Conservation (phyloP, 2,329 filamentous ascomycete genomes). For the Epichloe amarillans region DNA sequence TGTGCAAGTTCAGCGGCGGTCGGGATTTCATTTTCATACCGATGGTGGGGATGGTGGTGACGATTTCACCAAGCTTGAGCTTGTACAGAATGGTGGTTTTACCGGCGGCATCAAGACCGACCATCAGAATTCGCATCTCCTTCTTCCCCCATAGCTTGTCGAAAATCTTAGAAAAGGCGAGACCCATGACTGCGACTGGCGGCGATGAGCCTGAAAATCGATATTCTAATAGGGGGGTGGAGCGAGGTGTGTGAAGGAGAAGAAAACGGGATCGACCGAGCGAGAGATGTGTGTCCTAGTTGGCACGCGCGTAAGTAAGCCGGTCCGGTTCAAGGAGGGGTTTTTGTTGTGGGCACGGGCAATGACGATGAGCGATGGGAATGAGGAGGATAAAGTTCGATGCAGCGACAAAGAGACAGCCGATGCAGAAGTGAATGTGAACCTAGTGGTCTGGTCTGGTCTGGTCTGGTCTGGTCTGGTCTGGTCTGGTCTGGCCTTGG, state of each 20-base stretch:
- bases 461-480: background rate
- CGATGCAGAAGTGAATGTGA: background rate
- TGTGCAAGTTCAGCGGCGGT: conserved; percentile 1
- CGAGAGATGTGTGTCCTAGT: conserved; percentile 15
- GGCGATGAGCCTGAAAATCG: conserved; percentile 18
- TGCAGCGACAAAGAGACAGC: background rate
- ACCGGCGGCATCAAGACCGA: conserved; percentile 97
- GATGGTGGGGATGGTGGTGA: conserved; percentile 98
- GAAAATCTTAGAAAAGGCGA: conserved; percentile 93
- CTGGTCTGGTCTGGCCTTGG: background rate
- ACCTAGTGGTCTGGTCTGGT: background rate
- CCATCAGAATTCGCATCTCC: conserved; percentile 99
- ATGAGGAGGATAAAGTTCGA: background rate
- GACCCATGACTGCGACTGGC: conserved; percentile 73
- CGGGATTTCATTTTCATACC: conserved; percentile 42
- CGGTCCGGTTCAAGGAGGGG: conserved; percentile 7
- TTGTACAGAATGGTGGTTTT: conserved; percentile 99
- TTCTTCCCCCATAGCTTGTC: conserved; percentile 97
- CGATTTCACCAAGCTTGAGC: conserved; percentile 98
- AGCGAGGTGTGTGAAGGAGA: conserved; percentile 7
- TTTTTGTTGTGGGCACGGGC: conserved; percentile 10
- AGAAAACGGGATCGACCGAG: conserved; percentile 6
- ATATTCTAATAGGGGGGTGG: conserved; percentile 8
- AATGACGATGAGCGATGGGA: background rate
- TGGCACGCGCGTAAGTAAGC: conserved; percentile 18